Percentiles rank a stretch among this genome's conserved stretches.
phyloP scores from a whole-genome alignment of 768 basidiomycete genomes.

The Lentinus tigrinus region DNA sequence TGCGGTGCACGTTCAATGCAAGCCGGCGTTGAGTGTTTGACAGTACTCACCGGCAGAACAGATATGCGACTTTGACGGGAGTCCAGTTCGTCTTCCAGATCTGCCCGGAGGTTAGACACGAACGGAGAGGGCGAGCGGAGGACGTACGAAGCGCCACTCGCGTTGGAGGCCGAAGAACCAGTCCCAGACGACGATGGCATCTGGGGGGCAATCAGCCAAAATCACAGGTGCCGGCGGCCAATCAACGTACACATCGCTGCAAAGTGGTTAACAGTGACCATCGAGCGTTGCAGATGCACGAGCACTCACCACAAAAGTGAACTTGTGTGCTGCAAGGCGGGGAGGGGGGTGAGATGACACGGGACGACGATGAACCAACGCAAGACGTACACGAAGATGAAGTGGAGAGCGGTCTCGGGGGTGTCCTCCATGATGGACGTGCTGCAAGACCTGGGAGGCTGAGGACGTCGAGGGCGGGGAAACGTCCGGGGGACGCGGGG shows the following conservation, averaged over 20 bases:
- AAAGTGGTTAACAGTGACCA: not conserved
- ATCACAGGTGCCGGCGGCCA: not conserved
- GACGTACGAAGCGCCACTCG: constrained; percentile 73
- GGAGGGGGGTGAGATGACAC: not conserved
- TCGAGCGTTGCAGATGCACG: not conserved
- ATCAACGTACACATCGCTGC: constrained; percentile 44
- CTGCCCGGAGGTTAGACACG: constrained; percentile 35
- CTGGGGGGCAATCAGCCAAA: constrained; percentile 34
- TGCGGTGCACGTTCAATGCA: constrained; percentile 25
- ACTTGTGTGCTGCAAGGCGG: constrained; percentile 50
- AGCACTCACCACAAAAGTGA: constrained; percentile 78
- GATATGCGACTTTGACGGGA: constrained; percentile 78
- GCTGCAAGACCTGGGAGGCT: not conserved
- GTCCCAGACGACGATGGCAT: constrained; percentile 83
- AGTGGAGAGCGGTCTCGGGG: constrained; percentile 57
- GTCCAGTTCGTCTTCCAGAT: constrained; percentile 85
- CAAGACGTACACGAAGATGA: constrained; percentile 64
- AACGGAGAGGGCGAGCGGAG: constrained; percentile 1
- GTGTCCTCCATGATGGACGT: constrained; percentile 40
- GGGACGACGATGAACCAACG: not conserved
- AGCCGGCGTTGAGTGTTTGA: constrained; percentile 6
- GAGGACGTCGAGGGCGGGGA: not conserved
- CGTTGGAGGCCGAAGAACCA: constrained; percentile 77
- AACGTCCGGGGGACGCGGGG: not conserved
- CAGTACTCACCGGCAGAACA: constrained; percentile 72